These are phyloP conservation scores for Coniochaeta sp. DNA, from an alignment of 2,329 filamentous ascomycete genomes.

Conservation along the genomic window DNA sequence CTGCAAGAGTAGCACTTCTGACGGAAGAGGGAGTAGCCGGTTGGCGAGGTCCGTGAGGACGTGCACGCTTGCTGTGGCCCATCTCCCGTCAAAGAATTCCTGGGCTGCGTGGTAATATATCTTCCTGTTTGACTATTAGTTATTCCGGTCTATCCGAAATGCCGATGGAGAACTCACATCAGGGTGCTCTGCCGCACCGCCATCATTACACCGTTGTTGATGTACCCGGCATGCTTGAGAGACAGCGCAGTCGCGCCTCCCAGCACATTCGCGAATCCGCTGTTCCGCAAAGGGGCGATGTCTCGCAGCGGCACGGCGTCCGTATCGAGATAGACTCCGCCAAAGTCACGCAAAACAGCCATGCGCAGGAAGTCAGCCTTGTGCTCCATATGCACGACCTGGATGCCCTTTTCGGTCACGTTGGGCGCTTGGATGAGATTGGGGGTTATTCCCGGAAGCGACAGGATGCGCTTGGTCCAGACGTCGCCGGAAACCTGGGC, in stretches of 20 bases:
- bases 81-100: slow-evolving; percentile 15
- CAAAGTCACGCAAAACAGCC: slow-evolving; percentile 5
- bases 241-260: background rate
- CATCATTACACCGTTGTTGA: slow-evolving; percentile 12
- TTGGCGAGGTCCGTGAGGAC: slow-evolving; percentile 17
- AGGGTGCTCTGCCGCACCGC: slow-evolving; percentile 7
- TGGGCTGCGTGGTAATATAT: slow-evolving; percentile 9
- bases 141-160: background rate
- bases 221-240: background rate
- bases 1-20: slow-evolving; percentile 18
- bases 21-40: slow-evolving; percentile 12
- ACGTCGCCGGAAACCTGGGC: slow-evolving; percentile 7
- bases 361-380: slow-evolving; percentile 10
- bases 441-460: slow-evolving; percentile 10
- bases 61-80: slow-evolving; percentile 12
- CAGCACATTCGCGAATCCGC: slow-evolving; percentile 9
- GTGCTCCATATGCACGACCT: slow-evolving; percentile 12
- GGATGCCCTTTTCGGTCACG: slow-evolving; percentile 6
- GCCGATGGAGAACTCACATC: slow-evolving; percentile 4
- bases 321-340: slow-evolving; percentile 12
- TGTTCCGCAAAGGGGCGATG: slow-evolving; percentile 6
- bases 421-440: slow-evolving; percentile 12
- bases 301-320: slow-evolving; percentile 12
- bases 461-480: slow-evolving; percentile 15
- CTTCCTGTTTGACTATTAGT: background rate